Percentiles rank a stretch among this genome's conserved stretches.
phyloP scores from a whole-genome alignment of 352 stramenopile species.

The Phytophthora tentaculata region DNA sequence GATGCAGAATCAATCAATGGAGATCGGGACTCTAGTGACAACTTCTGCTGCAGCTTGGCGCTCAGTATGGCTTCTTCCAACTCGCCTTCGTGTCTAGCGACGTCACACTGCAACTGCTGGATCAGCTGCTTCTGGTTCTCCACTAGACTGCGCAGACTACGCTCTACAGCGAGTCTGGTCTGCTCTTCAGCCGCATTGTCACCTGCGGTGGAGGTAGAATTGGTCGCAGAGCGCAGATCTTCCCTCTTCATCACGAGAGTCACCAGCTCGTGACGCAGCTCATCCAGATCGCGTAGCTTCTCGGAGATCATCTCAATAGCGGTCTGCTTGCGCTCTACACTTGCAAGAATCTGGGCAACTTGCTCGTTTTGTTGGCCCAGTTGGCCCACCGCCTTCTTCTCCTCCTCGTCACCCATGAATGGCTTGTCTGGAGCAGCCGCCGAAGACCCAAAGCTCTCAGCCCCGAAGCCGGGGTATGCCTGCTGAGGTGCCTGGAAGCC shows the following conservation, averaged over 20 bases:
- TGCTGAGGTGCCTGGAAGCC: slow-evolving; percentile 22
- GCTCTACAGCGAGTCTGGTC: slow-evolving; percentile 48
- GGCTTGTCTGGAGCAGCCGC: slow-evolving; percentile 32
- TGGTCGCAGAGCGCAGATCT: slow-evolving; percentile 41
- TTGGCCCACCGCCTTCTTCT: slow-evolving; percentile 53
- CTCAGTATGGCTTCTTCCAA: slow-evolving; percentile 52
- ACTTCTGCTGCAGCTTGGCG: slow-evolving; percentile 39
- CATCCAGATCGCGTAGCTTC: slow-evolving; percentile 74
- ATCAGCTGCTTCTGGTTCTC: slow-evolving; percentile 63
- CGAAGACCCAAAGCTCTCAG: slow-evolving; percentile 18
- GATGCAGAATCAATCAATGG: slow-evolving; percentile 28
- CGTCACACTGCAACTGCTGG: slow-evolving; percentile 58
- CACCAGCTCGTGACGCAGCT: slow-evolving; percentile 76
- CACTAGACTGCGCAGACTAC: slow-evolving; percentile 59
- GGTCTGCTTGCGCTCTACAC: slow-evolving; percentile 70
- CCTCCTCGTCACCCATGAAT: slow-evolving; percentile 69
- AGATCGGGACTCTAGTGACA: slow-evolving; percentile 39
- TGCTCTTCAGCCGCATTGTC: slow-evolving; percentile 41
- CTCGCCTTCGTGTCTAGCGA: slow-evolving; percentile 56
- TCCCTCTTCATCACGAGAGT: slow-evolving; percentile 74
- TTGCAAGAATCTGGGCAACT: slow-evolving; percentile 44
- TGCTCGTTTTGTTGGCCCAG: slow-evolving; percentile 67
- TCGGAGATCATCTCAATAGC: slow-evolving; percentile 65
- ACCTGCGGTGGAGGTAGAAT: slow-evolving; percentile 7
- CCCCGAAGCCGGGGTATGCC: slow-evolving; percentile 23